Conservation (phyloP, 2,329 filamentous ascomycete species). For the Bipolaris sorokiniana region DNA sequence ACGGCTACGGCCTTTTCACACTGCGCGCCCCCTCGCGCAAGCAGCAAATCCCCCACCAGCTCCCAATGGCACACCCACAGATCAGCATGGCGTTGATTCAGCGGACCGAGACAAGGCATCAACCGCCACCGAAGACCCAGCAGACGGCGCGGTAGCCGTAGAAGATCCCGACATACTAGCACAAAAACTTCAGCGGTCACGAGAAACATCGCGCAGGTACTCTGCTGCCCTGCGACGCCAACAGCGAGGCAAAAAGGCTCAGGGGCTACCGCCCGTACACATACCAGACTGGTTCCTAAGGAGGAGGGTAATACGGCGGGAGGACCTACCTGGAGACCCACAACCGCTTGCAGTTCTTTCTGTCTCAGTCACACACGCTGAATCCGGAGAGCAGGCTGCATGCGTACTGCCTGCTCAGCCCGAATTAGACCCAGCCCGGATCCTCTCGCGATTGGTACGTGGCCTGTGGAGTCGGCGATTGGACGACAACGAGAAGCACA, state of each 20-base stretch:
- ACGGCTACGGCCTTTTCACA: constrained; percentile 44
- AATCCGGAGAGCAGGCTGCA: constrained; percentile 34
- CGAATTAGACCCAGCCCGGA: constrained; percentile 26
- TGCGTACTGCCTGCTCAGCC: constrained; percentile 29
- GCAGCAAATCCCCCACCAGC: constrained; percentile 37
- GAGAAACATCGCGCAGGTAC: constrained; percentile 43
- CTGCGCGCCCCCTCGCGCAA: constrained; percentile 36
- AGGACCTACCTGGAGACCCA: constrained; percentile 32
- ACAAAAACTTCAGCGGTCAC: constrained; percentile 46
- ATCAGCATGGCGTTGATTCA: constrained; percentile 32
- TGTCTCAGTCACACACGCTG: constrained; percentile 30
- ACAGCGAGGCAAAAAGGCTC: constrained; percentile 40
- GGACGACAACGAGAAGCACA: constrained; percentile 31
- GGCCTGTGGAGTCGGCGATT: constrained; percentile 33
- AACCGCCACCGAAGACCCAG: constrained; percentile 25
- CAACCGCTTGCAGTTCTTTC: constrained; percentile 26
- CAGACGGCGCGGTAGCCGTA: constrained; percentile 29
- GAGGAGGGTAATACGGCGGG: constrained; percentile 55
- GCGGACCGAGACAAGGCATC: constrained; percentile 25
- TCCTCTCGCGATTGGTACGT: constrained; percentile 34
- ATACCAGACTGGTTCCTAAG: constrained; percentile 65
- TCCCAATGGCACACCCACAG: constrained; percentile 37
- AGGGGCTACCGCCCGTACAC: constrained; percentile 50
- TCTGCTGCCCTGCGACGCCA: constrained; percentile 44
- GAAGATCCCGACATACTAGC: constrained; percentile 45